Evolutionary conservation across 148 eudicot species (phyloP).

Genomic region (Tetragonia tetragonoides): DNA sequence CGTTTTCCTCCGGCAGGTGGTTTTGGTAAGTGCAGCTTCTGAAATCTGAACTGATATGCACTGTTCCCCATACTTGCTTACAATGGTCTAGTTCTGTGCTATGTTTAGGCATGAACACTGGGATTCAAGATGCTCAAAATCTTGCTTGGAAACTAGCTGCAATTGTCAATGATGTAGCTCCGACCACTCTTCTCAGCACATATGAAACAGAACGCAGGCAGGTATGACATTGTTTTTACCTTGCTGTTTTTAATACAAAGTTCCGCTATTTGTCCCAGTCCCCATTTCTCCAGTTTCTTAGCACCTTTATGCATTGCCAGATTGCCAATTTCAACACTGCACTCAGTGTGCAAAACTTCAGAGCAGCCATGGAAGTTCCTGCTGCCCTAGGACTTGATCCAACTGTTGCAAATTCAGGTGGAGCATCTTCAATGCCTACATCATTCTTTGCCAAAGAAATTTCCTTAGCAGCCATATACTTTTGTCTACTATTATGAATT

Average conservation of each 20-base stretch:
- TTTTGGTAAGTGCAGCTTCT: constrained; percentile 55
- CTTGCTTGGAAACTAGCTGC: constrained; percentile 96
- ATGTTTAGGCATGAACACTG: constrained; percentile 92
- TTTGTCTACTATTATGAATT: constrained; percentile 2
- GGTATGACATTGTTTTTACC: constrained; percentile 42
- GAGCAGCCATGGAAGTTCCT: constrained; percentile 96
- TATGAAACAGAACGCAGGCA: constrained; percentile 84
- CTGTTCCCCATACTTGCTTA: not conserved
- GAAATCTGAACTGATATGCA: not conserved
- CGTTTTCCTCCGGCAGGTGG: constrained; percentile 99
- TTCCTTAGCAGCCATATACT: not conserved
- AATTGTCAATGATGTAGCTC: constrained; percentile 62
- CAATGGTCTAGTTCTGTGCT: constrained; percentile 10
- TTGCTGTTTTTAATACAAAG: not conserved
- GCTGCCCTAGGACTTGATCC: constrained; percentile 98
- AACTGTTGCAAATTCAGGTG: constrained; percentile 77
- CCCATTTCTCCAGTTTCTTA: not conserved
- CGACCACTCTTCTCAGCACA: constrained; percentile 60
- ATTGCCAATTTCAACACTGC: constrained; percentile 77
- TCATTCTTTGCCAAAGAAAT: not conserved
- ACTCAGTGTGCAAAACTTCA: constrained; percentile 84
- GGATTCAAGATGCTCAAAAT: constrained; percentile 97
- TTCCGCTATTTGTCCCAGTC: not conserved
- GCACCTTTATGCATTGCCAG: constrained; percentile 39
- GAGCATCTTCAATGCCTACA: not conserved